phyloP scores from a whole-genome alignment of 2,329 filamentous ascomycete species.

The Verticillium klebahnii region DNA sequence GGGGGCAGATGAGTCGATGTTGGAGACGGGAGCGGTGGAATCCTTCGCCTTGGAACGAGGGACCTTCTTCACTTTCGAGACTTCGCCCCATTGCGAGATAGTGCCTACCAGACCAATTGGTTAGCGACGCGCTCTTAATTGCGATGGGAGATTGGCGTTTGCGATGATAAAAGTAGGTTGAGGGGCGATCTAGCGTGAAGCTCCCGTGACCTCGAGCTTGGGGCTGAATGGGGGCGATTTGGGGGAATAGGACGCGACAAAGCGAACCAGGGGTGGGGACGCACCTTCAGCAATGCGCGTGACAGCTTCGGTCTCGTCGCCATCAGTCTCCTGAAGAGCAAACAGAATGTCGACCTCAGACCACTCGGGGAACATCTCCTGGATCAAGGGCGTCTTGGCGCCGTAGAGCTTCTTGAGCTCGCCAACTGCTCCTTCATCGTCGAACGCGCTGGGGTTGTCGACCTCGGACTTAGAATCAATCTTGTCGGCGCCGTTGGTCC shows the following conservation, averaged over 20 bases:
- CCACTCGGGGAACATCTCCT: conserved; percentile 94
- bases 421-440: conserved; percentile 86
- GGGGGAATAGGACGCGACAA: not conserved
- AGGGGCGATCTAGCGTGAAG: not conserved
- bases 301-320: conserved; percentile 70
- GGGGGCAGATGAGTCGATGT: conserved; percentile 39
- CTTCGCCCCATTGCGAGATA: conserved; percentile 80
- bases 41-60: conserved; percentile 70
- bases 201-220: not conserved
- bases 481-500: conserved; percentile 68
- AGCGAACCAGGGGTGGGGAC: conserved; percentile 12
- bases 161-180: conserved; percentile 6
- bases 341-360: conserved; percentile 92
- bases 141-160: not conserved
- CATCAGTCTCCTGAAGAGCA: conserved; percentile 82
- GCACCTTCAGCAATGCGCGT: conserved; percentile 77
- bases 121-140: not conserved
- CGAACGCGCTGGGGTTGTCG: conserved; percentile 53
- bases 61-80: conserved; percentile 76
- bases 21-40: conserved; percentile 45
- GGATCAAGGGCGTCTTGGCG: conserved; percentile 72
- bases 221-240: not conserved
- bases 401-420: conserved; percentile 89
- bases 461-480: conserved; percentile 46
- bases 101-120: conserved; percentile 46